Base-by-base conservation (phyloP, 2,329 filamentous ascomycete genomes). In the Thermoascus crustaceus region DNA sequence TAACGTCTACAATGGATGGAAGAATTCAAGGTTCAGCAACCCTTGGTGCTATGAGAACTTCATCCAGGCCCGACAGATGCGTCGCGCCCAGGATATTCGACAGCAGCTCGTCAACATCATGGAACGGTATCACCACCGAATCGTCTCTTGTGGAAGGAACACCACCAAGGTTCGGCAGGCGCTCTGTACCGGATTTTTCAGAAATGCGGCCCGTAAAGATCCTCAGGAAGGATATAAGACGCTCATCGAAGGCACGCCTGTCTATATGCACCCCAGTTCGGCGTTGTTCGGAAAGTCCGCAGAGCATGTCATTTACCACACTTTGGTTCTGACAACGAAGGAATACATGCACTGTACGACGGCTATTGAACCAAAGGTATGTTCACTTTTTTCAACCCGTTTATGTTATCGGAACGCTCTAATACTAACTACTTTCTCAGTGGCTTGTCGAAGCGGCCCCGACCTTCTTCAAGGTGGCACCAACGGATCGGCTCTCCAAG, bases 21-120 rank as follows among this genome's bases (percentile, higher is more conserved):
- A 94, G 59, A 73, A 80, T 29, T 82, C 78, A 43, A 80, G 81
- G 5, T 94, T 77, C 63, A 83, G 79, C 32, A 85, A 79, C 38
- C 80, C 88, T 0, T 98, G 91, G 91, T 96, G 91, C 57, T 89
- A 86, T 48, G 93, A 98, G 55, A 95, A 98, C 61, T 98, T 94
- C 58, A 91, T 98, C 57, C 88, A 96, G 57, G 87, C 86, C 4
- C 78, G 88, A 2, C 80, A 80, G 21, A 94, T 98, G 76, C 76
- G 79, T 39, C 81, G 89, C 7, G 88, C 86, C 7, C 85, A 89
- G 58, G 91, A 98, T 57, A 87, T 98, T 0, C 78, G 91, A 11
- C 82, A 93, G 42, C 91, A 98, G 61, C 73, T 98, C 3, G 76
- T 89, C 35, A 85, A 84, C 49, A 96, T 98, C 59, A 93, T 98